These are phyloP conservation scores for Talaromyces sp. DNA, from an alignment of 2,329 filamentous ascomycete species.

Conservation along the genomic window DNA sequence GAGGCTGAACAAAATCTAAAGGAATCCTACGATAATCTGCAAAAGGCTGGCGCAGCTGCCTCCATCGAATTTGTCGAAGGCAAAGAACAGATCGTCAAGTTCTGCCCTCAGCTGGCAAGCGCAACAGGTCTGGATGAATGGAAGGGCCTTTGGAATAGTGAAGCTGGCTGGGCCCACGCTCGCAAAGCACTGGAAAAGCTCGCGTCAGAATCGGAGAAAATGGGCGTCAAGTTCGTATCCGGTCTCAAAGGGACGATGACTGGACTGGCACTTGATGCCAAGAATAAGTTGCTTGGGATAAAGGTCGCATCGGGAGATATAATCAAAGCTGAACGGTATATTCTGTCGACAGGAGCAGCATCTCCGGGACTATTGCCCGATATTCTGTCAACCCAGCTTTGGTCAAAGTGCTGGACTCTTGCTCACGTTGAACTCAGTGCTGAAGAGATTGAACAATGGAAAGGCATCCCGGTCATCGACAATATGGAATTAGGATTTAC, in stretches of 20 bases:
- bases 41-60: slow-evolving; percentile 27
- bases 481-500: slow-evolving; percentile 52
- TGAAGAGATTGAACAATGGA: slow-evolving; percentile 48
- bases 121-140: slow-evolving; percentile 49
- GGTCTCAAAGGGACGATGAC: slow-evolving; percentile 42
- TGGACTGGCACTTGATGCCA: slow-evolving; percentile 38
- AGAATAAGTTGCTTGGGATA: slow-evolving; percentile 45
- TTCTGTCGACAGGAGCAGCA: slow-evolving; percentile 53
- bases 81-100: slow-evolving; percentile 38
- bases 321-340: slow-evolving; percentile 46
- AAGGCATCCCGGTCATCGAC: slow-evolving; percentile 51
- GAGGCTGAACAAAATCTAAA: slow-evolving; percentile 20
- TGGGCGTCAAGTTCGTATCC: slow-evolving; percentile 51
- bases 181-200: slow-evolving; percentile 50
- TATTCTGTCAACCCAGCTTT: slow-evolving; percentile 46
- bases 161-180: slow-evolving; percentile 57
- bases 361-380: slow-evolving; percentile 51
- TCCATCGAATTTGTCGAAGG: slow-evolving; percentile 42
- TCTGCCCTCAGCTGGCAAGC: slow-evolving; percentile 54
- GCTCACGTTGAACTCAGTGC: slow-evolving; percentile 51
- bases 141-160: slow-evolving; percentile 44
- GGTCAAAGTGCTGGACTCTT: slow-evolving; percentile 57
- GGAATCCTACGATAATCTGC: slow-evolving; percentile 15
- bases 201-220: slow-evolving; percentile 44
- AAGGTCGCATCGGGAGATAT: slow-evolving; percentile 43